Conservation (phyloP, 352 stramenopile genomes). For the Pythium aquatile region DNA sequence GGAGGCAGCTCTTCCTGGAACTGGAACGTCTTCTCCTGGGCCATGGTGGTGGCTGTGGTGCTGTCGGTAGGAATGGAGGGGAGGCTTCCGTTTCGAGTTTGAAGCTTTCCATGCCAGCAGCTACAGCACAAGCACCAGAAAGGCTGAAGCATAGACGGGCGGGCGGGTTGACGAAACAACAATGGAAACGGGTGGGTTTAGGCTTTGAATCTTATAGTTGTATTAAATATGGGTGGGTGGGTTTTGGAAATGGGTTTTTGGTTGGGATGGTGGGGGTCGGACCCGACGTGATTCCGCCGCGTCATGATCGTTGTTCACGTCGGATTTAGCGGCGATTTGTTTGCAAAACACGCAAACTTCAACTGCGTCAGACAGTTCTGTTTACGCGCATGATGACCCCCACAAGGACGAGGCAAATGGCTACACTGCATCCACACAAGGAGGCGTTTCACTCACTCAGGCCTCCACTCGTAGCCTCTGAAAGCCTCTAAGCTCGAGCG, state of each 20-base stretch:
- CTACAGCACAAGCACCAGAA: not conserved
- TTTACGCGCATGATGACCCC: not conserved
- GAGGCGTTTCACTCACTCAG: too few relatives aligned
- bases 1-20: conserved; percentile 87
- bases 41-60: not conserved
- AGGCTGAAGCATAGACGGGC: not conserved
- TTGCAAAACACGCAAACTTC: conserved; percentile 31
- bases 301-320: conserved; percentile 22
- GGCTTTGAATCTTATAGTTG: not conserved
- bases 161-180: not conserved
- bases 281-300: conserved; percentile 12
- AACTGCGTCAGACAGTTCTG: conserved; percentile 10
- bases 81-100: not conserved
- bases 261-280: not conserved
- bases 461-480: too few relatives aligned
- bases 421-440: not conserved
- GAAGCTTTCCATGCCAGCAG: not conserved
- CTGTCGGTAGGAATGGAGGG: not conserved
- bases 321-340: conserved; percentile 16
- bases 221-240: conserved; percentile 4
- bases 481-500: too few relatives aligned
- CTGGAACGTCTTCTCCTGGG: conserved; percentile 67
- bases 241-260: conserved; percentile 6
- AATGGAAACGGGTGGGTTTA: conserved; percentile 9
- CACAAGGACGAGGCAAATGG: not conserved